Base-by-base conservation (phyloP, 768 basidiomycete genomes). In the Pisolithus tinctorius region DNA sequence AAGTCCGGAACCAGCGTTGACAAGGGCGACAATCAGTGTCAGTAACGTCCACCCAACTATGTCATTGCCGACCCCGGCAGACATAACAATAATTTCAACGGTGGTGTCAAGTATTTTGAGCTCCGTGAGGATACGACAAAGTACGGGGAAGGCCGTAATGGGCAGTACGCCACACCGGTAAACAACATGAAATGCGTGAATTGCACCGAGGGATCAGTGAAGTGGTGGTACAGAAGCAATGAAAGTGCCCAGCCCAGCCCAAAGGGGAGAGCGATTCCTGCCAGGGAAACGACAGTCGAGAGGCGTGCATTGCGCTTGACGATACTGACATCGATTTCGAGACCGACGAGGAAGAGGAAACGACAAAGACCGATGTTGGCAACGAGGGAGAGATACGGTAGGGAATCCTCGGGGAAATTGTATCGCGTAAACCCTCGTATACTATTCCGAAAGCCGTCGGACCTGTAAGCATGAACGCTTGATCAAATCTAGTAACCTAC, bases 151-250 rank as follows among this genome's bases (percentile, higher is more conserved):
- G 0, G 88, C 89, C 0, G 88, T 91, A 60, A 92, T 92, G 3
- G 86, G 3, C 86, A 85, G 70, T 84, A 93, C 1, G 93, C 92
- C 20, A 94, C 91, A 13, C 91, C 93, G 9, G 88, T 83, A 69
- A 98, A 97, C 36, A 99, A 81, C 80, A 96, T 83, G 68, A 98
- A 98, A 64, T 95, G 77, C 0, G 89, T 85, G 66, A 93, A 95
- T 48, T 82, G 75, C 45, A 85, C 76, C 43, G 69, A 72, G 1
- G 71, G 66, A 61, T 85, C 78, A 56, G 91, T 79, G 69, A 94
- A 97, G 23, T 73, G 64, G 52, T 82, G 67, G 71, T 93, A 68
- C 25, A 66, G 8, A 0, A 84, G 89, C 4, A 92, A 77, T 1
- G 82, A 76, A 40, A 86, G 71, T 0, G 75, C 85, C 0, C 86